Evolutionary conservation across 352 stramenopile species (phyloP), one percentile per base, ranked within the genome.

Genomic region (Phytopythium delawarense): DNA sequence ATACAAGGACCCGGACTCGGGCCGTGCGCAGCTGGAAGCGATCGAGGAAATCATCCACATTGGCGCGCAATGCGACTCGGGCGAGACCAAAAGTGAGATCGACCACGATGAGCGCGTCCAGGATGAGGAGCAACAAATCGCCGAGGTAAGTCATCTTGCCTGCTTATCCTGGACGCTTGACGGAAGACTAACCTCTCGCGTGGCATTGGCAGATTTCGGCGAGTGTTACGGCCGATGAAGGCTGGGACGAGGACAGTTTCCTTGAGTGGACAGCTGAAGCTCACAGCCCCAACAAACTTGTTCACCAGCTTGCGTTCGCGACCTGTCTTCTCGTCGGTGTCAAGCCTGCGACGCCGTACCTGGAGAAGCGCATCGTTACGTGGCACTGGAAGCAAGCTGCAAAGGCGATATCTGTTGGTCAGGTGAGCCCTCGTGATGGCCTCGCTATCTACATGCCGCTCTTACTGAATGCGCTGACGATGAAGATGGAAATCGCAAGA

Each of bases 301-400:
- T 93, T 18, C 64, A 92, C 64, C 79, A 88, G 59, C 73, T 94
- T 58, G 75, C 83, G 34, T 92, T 92, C 70, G 76, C 72, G 55
- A 79, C 79, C 7, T 94, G 80, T 34, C 79, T 91, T 42, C 59
- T 91, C 18, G 91, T 94, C 65, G 81, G 78, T 8, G 72, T 94
- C 49, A 92, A 90, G 49, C 87, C 87, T 0, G 75, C 91, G 37
- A 81, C 82, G 1, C 71, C 73, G 3, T 70, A 75, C 12, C 59
- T 92, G 18, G 87, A 96, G 64, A 80, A 86, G 18, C 71, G 71
- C 16, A 94, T 92, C 59, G 74, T 91, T 15, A 76, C 84, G 34
- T 89, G 77, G 76, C 78, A 92, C 42, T 96, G 87, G 87, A 66
- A 67, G 1, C 74, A 89, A 61, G 69, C 75, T 7, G 77, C 78